Conservation (phyloP, 179 eudicot species). For the Silene coronaria region DNA sequence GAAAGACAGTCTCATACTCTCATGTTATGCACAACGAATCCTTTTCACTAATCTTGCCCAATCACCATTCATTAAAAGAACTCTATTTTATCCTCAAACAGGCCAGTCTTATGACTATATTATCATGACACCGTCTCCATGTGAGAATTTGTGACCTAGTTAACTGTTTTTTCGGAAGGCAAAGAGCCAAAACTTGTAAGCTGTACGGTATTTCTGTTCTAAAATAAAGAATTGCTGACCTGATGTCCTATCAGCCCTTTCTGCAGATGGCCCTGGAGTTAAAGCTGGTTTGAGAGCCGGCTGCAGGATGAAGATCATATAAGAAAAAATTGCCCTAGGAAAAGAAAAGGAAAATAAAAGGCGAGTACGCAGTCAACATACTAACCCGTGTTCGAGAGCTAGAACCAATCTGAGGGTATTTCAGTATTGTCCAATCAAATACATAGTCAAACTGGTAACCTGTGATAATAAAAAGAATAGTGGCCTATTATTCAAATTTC, state of each 20-base stretch:
- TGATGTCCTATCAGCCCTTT: constrained; percentile 40
- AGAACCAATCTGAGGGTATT: constrained; percentile 56
- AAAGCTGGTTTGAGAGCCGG: constrained; percentile 35
- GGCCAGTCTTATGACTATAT: too few species aligned
- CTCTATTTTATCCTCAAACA: too few species aligned
- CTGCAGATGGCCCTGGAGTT: constrained; percentile 44
- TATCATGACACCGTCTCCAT: background rate
- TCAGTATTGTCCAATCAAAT: constrained; percentile 68
- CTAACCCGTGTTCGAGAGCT: constrained; percentile 43
- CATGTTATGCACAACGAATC: too few species aligned
- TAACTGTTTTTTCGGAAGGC: background rate
- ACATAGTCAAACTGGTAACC: constrained; percentile 68
- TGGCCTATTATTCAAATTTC: background rate
- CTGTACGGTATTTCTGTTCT: too few species aligned
- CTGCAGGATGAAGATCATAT: constrained; percentile 28
- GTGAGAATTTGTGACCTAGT: too few species aligned
- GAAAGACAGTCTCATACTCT: too few species aligned
- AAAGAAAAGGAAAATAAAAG: background rate
- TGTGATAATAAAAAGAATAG: constrained; percentile 19
- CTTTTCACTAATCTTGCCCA: too few species aligned
- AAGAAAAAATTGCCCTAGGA: background rate
- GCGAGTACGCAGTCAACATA: background rate
- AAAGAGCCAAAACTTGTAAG: background rate
- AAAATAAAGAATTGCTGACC: constrained; percentile 23
- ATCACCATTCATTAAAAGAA: too few species aligned